These are phyloP conservation scores for Cucumis melo DNA, from an alignment of 306 rosid genomes.

Conservation along the genomic window DNA sequence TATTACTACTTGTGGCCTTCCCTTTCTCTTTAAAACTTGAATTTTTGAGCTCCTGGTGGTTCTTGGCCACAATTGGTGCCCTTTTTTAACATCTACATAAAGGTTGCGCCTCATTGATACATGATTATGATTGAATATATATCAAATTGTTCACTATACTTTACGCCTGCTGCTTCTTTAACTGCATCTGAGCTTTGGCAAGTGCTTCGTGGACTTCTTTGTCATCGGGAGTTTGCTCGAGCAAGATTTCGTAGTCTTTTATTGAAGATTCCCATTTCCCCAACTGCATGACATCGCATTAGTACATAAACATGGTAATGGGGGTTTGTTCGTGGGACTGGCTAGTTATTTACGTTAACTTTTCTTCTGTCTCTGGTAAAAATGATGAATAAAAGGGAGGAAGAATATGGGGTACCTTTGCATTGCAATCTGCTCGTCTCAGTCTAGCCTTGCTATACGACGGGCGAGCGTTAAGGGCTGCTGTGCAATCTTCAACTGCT, in stretches of 20 bases:
- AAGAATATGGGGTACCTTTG: constrained; percentile 36
- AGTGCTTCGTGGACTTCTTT: constrained; percentile 37
- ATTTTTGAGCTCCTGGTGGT: not conserved
- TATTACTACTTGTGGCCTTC: not conserved
- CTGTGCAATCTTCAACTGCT: constrained; percentile 62
- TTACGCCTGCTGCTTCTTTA: constrained; percentile 20
- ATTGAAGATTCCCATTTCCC: constrained; percentile 63
- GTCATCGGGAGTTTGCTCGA: constrained; percentile 35
- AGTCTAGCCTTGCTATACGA: constrained; percentile 66
- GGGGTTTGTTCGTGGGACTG: not conserved
- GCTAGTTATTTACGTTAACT: not conserved
- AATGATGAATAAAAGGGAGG: not conserved
- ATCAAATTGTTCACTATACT: not conserved
- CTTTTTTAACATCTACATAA: not conserved
- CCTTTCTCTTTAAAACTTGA: not conserved
- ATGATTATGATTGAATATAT: not conserved
- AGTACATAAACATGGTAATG: not conserved
- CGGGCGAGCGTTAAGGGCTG: constrained; percentile 55
- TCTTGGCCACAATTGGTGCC: not conserved
- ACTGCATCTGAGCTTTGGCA: constrained; percentile 30
- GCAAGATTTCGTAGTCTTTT: constrained; percentile 54
- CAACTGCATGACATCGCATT: constrained; percentile 29
- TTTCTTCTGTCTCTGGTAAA: no score
- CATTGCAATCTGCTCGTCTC: constrained; percentile 76
- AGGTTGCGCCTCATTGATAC: not conserved